A percentile compares a stretch with the other conserved stretches of the same genome.
Conservation (phyloP, 148 eudicot species). For the Linanthus parryae region DNA sequence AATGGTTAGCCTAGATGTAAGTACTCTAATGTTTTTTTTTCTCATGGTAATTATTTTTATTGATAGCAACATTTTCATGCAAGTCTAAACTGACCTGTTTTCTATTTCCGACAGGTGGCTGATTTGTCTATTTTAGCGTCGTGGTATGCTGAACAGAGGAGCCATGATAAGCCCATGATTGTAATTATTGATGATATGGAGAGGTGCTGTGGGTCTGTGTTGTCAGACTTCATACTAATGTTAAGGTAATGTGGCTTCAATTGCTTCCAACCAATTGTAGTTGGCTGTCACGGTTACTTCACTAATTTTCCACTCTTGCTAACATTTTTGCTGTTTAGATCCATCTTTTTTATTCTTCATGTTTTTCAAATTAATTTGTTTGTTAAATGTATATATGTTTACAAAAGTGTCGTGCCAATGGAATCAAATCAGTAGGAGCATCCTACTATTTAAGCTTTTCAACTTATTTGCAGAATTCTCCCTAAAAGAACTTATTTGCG, state of each 20-base stretch:
- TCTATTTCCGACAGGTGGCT: conserved; percentile 47
- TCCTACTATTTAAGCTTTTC: too few relatives aligned
- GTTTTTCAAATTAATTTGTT: too few relatives aligned
- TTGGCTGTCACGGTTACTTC: too few relatives aligned
- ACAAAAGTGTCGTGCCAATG: too few relatives aligned
- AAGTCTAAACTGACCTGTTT: neutral
- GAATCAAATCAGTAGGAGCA: too few relatives aligned
- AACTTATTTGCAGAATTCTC: too few relatives aligned
- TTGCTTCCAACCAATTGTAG: too few relatives aligned
- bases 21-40: conserved; percentile 16
- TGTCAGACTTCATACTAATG: conserved; percentile 74
- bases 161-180: conserved; percentile 47
- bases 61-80: neutral
- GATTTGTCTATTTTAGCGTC: conserved; percentile 78
- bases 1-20: conserved; percentile 55
- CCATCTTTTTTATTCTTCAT: too few relatives aligned
- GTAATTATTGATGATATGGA: conserved; percentile 86
- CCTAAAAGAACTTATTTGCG: too few relatives aligned
- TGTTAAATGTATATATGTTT: too few relatives aligned
- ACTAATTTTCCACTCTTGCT: too few relatives aligned
- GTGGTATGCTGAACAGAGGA: conserved; percentile 68
- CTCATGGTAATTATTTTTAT: neutral
- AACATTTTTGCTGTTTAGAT: too few relatives aligned
- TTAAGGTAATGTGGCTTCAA: conserved; percentile 49
- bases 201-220: conserved; percentile 70